Evolutionary conservation across 805 yeast species (phyloP).

Genomic region (Lipomyces yamadae): DNA sequence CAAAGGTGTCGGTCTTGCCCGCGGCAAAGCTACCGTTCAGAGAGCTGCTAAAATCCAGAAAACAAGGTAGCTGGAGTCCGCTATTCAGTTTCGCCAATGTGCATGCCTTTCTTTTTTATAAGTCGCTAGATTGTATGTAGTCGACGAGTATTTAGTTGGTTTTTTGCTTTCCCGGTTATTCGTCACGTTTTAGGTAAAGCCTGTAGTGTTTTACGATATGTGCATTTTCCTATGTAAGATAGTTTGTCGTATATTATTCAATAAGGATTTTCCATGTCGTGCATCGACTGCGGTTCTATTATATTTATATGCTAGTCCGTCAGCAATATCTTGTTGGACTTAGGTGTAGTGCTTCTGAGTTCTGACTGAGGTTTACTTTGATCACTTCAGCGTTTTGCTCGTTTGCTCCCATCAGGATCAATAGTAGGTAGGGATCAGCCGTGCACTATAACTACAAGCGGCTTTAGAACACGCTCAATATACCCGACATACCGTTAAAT

Average conservation of each 20-base stretch:
- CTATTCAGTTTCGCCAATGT: not conserved
- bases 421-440: too few relatives aligned
- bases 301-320: not conserved
- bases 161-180: not conserved
- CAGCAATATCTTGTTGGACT: too few relatives aligned
- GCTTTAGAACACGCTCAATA: not conserved
- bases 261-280: not conserved
- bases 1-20: constrained; percentile 39
- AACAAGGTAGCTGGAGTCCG: constrained; percentile 9
- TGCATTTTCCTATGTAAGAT: constrained; percentile 1
- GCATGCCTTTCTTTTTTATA: not conserved
- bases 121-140: too few relatives aligned
- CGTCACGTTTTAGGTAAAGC: not conserved
- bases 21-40: constrained; percentile 40
- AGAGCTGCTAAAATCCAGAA: constrained; percentile 37
- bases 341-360: too few relatives aligned
- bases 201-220: constrained; percentile 1
- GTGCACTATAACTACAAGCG: not conserved
- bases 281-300: not conserved
- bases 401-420: too few relatives aligned
- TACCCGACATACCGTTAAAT: too few relatives aligned
- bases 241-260: not conserved
- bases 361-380: too few relatives aligned
- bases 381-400: too few relatives aligned
- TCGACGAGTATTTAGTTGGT: not conserved